Conservation (phyloP, 139 green algal species). For the Pycnococcus provasolii region DNA sequence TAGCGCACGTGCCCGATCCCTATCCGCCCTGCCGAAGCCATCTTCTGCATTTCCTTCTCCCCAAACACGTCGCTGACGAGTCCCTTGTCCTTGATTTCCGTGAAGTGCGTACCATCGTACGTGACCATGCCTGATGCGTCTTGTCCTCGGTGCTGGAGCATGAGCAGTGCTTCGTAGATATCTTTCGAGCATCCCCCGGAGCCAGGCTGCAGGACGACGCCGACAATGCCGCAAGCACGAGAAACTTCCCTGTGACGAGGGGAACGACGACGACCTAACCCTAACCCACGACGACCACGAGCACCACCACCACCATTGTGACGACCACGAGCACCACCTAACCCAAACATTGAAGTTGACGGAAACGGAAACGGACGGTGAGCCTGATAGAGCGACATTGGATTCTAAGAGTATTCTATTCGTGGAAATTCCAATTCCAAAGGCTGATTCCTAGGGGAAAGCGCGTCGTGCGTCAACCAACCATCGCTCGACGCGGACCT, state of each 20-base stretch:
- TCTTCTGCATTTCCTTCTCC: constrained; percentile 46
- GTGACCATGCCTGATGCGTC: constrained; percentile 88
- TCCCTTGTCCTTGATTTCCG: constrained; percentile 87
- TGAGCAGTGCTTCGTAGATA: constrained; percentile 87
- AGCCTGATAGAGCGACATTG: too few relatives aligned
- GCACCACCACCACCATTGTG: too few relatives aligned
- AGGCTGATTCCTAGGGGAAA: too few relatives aligned
- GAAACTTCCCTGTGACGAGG: constrained; percentile 25
- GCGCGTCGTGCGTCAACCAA: too few relatives aligned
- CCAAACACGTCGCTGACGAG: constrained; percentile 94
- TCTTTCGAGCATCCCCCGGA: constrained; percentile 51
- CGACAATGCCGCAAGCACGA: constrained; percentile 84
- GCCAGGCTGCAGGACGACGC: constrained; percentile 70
- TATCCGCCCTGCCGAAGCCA: constrained; percentile 54
- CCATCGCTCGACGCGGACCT: too few relatives aligned
- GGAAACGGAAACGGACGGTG: too few relatives aligned
- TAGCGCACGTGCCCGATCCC: constrained; percentile 62
- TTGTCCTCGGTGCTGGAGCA: constrained; percentile 93
- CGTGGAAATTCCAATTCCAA: too few relatives aligned
- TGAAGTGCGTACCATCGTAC: constrained; percentile 60
- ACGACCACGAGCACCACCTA: too few relatives aligned
- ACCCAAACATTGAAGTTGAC: too few relatives aligned
- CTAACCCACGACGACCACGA: too few relatives aligned
- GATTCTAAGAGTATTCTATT: too few relatives aligned
- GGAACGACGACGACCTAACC: too few relatives aligned